Conservation (phyloP, 2,329 filamentous ascomycete species). For the Nannizzia gypsea region DNA sequence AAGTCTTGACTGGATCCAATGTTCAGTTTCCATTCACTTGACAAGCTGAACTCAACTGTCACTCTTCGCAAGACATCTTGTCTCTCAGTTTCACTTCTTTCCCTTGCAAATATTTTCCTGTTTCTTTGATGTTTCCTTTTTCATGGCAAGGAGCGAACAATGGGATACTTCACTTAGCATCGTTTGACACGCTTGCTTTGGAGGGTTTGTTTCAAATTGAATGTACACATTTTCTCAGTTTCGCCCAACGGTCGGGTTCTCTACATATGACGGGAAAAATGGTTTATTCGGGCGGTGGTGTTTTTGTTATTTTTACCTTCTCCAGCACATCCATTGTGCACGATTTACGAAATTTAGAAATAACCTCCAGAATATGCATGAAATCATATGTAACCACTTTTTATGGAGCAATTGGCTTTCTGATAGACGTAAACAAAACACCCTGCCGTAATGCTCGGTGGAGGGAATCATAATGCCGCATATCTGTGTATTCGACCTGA, state of each 20-base stretch:
- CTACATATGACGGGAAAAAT: conserved; percentile 4
- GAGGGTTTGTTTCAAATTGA: not conserved
- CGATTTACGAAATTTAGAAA: not conserved
- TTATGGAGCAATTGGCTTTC: not conserved
- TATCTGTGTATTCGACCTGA: too few species aligned
- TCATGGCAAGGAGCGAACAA: not conserved
- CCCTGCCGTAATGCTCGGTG: too few species aligned
- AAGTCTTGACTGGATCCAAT: not conserved
- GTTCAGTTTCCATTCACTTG: not conserved
- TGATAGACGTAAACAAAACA: too few species aligned
- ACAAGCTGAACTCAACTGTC: not conserved
- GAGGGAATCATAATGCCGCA: too few species aligned
- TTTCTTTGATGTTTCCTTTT: not conserved
- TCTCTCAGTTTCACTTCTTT: not conserved
- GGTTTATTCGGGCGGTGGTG: not conserved
- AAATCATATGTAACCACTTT: not conserved
- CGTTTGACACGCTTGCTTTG: conserved; percentile 1
- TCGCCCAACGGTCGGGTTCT: not conserved
- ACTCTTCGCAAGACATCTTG: not conserved
- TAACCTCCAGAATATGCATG: not conserved
- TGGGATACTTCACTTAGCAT: not conserved
- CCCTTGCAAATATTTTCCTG: not conserved
- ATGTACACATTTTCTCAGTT: conserved; percentile 2
- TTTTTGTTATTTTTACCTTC: not conserved
- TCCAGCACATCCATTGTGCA: not conserved